Percentiles rank a stretch among this genome's conserved stretches.
Conservation (phyloP, 129 eudicot genomes). For the Escallonia rubra region DNA sequence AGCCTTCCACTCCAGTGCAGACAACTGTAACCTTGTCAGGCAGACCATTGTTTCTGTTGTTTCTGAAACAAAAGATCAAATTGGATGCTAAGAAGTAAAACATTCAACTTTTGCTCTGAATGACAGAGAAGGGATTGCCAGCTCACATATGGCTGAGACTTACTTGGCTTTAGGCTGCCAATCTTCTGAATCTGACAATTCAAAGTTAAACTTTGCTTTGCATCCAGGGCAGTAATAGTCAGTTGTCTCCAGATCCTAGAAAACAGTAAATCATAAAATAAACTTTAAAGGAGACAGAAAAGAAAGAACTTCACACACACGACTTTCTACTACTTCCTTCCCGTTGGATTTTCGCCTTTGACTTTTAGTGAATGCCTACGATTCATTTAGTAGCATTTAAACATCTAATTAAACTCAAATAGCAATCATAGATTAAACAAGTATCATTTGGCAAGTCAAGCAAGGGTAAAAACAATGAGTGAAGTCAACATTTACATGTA, state of each 20-base stretch:
- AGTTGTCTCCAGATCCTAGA: constrained; percentile 61
- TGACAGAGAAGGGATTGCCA: constrained; percentile 1
- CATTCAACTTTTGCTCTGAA: not conserved
- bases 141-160: constrained; percentile 13
- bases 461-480: too few relatives aligned
- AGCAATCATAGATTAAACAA: too few relatives aligned
- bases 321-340: too few relatives aligned
- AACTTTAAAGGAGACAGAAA: not conserved
- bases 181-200: constrained; percentile 76
- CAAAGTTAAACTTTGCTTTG: constrained; percentile 73
- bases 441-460: too few relatives aligned
- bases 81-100: constrained; percentile 3
- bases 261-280: constrained; percentile 7
- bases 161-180: constrained; percentile 52
- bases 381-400: too few relatives aligned
- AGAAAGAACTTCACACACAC: too few relatives aligned
- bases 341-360: too few relatives aligned
- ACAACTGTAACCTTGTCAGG: constrained; percentile 74
- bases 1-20: constrained; percentile 73
- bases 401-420: too few relatives aligned
- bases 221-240: constrained; percentile 89
- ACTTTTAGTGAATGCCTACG: too few relatives aligned
- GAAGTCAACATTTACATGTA: too few relatives aligned
- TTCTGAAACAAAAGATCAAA: constrained; percentile 17
- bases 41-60: constrained; percentile 46